Evolutionary conservation across 2,329 filamentous ascomycete species (phyloP).

Genomic region (Stagonosporopsis vannaccii): DNA sequence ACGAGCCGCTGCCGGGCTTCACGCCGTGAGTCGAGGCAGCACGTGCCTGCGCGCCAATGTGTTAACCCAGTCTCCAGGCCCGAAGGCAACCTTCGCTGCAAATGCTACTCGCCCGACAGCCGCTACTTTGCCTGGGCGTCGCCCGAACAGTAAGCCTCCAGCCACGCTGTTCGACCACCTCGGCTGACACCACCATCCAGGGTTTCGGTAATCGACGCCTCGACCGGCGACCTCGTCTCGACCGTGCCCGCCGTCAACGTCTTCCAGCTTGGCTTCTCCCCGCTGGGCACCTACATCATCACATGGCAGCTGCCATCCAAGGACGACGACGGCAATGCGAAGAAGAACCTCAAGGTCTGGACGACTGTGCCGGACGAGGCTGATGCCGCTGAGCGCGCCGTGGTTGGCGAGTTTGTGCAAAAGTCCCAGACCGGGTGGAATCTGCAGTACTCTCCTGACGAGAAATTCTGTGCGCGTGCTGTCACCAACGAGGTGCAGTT

Average conservation of each 20-base stretch:
- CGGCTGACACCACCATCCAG: slow-evolving; percentile 47
- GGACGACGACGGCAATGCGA: slow-evolving; percentile 90
- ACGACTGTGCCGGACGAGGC: slow-evolving; percentile 74
- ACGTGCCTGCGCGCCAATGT: background rate
- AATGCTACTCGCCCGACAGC: slow-evolving; percentile 93
- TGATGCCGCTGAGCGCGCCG: slow-evolving; percentile 67
- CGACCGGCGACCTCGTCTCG: slow-evolving; percentile 75
- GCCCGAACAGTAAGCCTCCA: slow-evolving; percentile 68
- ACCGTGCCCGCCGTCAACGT: slow-evolving; percentile 82
- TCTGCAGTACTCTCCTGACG: slow-evolving; percentile 93
- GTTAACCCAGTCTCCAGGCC: slow-evolving; percentile 62
- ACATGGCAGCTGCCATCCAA: slow-evolving; percentile 95
- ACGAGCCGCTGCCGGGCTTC: slow-evolving; percentile 85
- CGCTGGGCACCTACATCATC: slow-evolving; percentile 88
- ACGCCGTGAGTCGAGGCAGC: slow-evolving; percentile 53
- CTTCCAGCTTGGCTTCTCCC: slow-evolving; percentile 94
- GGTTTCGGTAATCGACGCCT: slow-evolving; percentile 85
- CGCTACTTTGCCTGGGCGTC: slow-evolving; percentile 96
- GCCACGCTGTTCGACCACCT: background rate
- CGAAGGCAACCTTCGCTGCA: slow-evolving; percentile 93
- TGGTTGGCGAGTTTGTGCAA: slow-evolving; percentile 90
- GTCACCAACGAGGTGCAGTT: slow-evolving; percentile 99
- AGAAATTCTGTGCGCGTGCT: slow-evolving; percentile 88
- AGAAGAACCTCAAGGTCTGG: slow-evolving; percentile 98
- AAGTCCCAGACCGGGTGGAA: slow-evolving; percentile 97